Evolutionary conservation across 495 filamentous ascomycete species (phyloP), one percentile per base, ranked within the genome.

Genomic region (Aspergillus kassunensis): DNA sequence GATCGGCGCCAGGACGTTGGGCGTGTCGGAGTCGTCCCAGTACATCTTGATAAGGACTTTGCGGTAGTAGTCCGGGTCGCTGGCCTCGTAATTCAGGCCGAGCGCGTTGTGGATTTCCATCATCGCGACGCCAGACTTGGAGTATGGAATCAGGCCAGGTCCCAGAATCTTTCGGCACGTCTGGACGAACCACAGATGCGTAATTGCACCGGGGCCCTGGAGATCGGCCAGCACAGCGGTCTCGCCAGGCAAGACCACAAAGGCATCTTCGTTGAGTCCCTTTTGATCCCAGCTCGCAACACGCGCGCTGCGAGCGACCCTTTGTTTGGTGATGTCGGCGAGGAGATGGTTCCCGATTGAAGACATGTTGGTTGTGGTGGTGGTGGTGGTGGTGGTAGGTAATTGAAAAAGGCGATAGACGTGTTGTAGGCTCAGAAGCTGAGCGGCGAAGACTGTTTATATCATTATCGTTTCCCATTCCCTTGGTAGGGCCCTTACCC

Each of bases 31-130:
- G 21, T 41, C 49, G 21, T 52, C 49, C 49, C 49, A 62, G 42
- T 62, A 62, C 56, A 62, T 62, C 50, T 56, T 56, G 40, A 62
- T 56, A 15, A 62, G 53, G 24, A 62, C 56, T 34, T 62, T 62
- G 48, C 59, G 59, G 35, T 61, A 61, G 59, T 61, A 61, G 52
- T 61, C 55, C 2, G 59, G 59, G 39, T 61, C 59, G 24, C 40
- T 61, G 37, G 43, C 15, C 44, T 61, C 59, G 30, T 61, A 58
- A 46, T 59, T 62, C 49, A 62, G 53, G 35, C 59, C 59, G 8
- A 54, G 53, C 0, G 53, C 56, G 46, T 59, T 59, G 40, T 56
- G 49, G 15, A 59, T 52, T 30, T 62, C 59, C 45, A 54, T 54
- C 56, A 62, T 62, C 19, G 56, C 56, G 0, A 59, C 56, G 0